Conservation (phyloP, 2,329 filamentous ascomycete genomes). For the Aspergillus brunneoviolaceus region DNA sequence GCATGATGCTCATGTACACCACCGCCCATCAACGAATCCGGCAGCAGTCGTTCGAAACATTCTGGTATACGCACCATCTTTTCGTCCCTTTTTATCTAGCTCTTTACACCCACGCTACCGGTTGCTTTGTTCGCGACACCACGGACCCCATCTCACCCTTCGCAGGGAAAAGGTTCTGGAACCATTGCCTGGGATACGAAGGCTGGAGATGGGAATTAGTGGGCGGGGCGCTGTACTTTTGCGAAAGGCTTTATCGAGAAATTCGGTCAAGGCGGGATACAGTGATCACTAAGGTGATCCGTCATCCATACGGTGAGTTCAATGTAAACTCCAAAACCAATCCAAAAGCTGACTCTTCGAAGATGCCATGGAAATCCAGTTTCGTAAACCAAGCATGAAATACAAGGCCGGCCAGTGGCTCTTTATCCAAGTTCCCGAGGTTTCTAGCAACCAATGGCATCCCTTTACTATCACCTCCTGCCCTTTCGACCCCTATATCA, state of each 20-base stretch:
- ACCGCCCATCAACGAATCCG: conserved; percentile 90
- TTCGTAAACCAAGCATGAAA: conserved; percentile 91
- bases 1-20: conserved; percentile 98
- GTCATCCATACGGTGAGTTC: conserved; percentile 82
- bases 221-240: conserved; percentile 79
- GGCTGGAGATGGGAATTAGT: conserved; percentile 97
- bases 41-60: conserved; percentile 96
- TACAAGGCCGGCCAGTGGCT: conserved; percentile 99
- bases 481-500: conserved; percentile 91
- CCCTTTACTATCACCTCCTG: conserved; percentile 99
- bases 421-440: conserved; percentile 87
- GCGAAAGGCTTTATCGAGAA: conserved; percentile 88
- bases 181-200: conserved; percentile 89
- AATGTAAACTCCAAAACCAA: neutral
- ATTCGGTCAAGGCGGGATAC: conserved; percentile 79
- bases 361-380: conserved; percentile 97
- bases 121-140: conserved; percentile 92
- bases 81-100: conserved; percentile 93
- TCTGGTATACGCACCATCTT: conserved; percentile 99
- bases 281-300: conserved; percentile 88
- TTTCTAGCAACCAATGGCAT: conserved; percentile 93
- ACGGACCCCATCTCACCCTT: conserved; percentile 74
- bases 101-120: conserved; percentile 92
- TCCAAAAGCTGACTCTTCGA: conserved; percentile 27
- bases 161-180: conserved; percentile 78